Conservation (phyloP, 352 stramenopile species). For the Aphanomyces stellatus region DNA sequence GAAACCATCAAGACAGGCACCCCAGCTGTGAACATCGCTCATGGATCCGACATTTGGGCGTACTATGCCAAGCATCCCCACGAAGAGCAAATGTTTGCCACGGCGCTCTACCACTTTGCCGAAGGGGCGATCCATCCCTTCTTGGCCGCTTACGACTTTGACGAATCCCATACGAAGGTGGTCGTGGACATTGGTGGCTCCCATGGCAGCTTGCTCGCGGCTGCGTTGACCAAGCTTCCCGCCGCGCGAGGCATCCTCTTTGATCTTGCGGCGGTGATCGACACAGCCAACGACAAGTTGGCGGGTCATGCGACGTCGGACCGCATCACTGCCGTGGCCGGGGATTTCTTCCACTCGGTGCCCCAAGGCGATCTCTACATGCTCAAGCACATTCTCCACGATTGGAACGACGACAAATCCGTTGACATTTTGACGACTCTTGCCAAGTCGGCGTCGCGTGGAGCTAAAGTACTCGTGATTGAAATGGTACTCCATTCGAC, state of each 20-base stretch:
- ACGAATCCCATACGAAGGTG: background rate
- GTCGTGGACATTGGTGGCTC: background rate
- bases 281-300: background rate
- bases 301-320: background rate
- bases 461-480: background rate
- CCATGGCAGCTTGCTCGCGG: background rate
- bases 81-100: background rate
- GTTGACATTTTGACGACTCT: background rate
- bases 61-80: background rate
- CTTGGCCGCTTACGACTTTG: background rate
- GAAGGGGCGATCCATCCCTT: background rate
- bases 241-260: background rate
- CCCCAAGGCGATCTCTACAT: background rate
- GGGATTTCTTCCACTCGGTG: background rate
- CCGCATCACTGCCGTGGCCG: background rate
- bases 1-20: background rate
- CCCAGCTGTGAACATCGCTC: background rate
- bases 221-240: background rate
- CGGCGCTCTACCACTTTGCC: background rate
- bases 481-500: background rate
- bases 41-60: background rate
- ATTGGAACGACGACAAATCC: background rate
- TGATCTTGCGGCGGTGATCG: background rate
- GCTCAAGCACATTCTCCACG: slow-evolving; percentile 6
- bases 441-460: background rate